These are phyloP conservation scores for Xylaria longipes DNA, from an alignment of 495 filamentous ascomycete species.

Conservation along the genomic window DNA sequence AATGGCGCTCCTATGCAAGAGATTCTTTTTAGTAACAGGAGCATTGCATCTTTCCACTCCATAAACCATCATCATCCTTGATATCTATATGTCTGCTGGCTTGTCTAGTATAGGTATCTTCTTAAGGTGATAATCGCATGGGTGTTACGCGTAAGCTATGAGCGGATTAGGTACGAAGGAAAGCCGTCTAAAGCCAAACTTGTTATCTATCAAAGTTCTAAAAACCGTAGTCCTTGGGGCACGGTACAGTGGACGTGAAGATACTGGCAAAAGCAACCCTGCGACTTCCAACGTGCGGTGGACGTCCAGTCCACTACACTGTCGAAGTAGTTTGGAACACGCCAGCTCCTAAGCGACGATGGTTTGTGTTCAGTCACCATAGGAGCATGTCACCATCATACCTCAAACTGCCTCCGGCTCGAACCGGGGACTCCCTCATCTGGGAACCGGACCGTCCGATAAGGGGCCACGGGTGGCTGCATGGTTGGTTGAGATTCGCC, in stretches of 20 bases:
- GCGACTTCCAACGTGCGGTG: neutral
- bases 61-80: neutral
- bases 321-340: neutral
- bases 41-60: neutral
- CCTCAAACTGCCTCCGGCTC: neutral
- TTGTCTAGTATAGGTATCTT: neutral
- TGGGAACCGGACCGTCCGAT: slow-evolving; percentile 53
- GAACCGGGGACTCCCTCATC: slow-evolving; percentile 38
- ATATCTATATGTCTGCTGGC: neutral
- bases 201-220: neutral
- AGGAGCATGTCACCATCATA: neutral
- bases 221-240: neutral
- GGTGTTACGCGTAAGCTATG: neutral
- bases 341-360: neutral
- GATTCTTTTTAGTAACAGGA: neutral
- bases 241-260: neutral
- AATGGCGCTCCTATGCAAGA: neutral
- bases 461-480: slow-evolving; percentile 25
- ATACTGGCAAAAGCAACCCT: neutral
- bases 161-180: neutral
- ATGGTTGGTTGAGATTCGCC: neutral
- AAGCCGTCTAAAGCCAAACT: neutral
- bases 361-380: neutral
- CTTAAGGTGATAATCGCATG: neutral
- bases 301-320: neutral